Percentiles rank a stretch among this genome's conserved stretches.
These are phyloP conservation scores for Hevea brasiliensis DNA, from an alignment of 345 rosid species.

Conservation along the genomic window DNA sequence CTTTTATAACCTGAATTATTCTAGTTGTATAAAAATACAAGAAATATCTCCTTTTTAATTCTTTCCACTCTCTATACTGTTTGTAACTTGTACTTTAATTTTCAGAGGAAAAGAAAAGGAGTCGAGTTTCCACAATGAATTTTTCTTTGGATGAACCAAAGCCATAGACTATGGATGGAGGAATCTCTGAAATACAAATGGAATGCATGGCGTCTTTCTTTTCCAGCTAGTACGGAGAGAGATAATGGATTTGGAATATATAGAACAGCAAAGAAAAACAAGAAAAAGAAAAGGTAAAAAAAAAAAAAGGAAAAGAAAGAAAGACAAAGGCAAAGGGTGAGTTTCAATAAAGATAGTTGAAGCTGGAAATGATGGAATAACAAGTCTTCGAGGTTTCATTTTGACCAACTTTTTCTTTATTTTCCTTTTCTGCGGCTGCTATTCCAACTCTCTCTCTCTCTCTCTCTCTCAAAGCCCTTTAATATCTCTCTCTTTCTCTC, in stretches of 20 bases:
- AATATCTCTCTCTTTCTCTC: background rate
- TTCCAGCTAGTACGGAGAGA: background rate
- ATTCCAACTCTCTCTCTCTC: no score
- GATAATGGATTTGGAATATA: background rate
- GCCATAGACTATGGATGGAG: background rate
- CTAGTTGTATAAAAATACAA: no score
- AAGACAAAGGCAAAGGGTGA: constrained; percentile 42
- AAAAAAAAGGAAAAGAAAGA: constrained; percentile 19
- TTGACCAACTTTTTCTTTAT: constrained; percentile 51
- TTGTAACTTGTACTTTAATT: no score
- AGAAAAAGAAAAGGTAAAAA: background rate
- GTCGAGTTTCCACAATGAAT: constrained; percentile 1
- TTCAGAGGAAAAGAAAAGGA: no score
- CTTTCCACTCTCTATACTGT: no score
- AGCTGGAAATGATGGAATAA: constrained; percentile 39
- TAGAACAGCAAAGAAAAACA: background rate
- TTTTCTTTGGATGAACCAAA: background rate
- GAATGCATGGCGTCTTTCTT: background rate
- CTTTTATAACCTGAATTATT: background rate
- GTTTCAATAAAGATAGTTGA: constrained; percentile 51
- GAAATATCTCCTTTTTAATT: no score
- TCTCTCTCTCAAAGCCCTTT: constrained; percentile 3
- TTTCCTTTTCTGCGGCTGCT: constrained; percentile 37
- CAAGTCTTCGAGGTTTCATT: constrained; percentile 46
- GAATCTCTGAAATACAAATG: background rate